phyloP scores from a whole-genome alignment of 2,329 filamentous ascomycete species.

The Venturia carpophila region DNA sequence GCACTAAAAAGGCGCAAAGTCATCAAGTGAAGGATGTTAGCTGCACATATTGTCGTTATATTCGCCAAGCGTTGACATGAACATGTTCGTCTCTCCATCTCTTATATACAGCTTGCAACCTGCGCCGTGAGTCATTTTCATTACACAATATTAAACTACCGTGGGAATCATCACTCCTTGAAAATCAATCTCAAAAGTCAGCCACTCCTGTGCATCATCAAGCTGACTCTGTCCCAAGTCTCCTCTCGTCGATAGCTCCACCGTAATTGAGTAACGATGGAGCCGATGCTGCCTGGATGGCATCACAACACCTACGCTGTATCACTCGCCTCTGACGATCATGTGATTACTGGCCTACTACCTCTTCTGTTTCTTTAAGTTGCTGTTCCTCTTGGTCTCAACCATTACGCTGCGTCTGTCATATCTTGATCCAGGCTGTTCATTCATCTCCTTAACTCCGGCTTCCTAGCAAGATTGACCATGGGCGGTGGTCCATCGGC shows the following conservation, averaged over 20 bases:
- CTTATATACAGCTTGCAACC: not conserved
- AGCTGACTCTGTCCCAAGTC: not conserved
- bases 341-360: not conserved
- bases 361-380: not conserved
- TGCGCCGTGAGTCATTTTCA: not conserved
- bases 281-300: not conserved
- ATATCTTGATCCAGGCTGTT: not conserved
- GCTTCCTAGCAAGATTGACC: constrained; percentile 81
- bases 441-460: constrained; percentile 47
- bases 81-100: not conserved
- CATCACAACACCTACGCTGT: not conserved
- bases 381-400: not conserved
- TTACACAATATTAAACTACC: not conserved
- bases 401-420: too few relatives aligned
- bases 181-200: not conserved
- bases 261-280: not conserved
- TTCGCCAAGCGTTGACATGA: not conserved
- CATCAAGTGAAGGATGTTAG: too few relatives aligned
- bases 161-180: constrained; percentile 6
- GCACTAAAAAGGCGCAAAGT: too few relatives aligned
- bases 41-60: too few relatives aligned
- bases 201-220: not conserved
- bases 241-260: not conserved
- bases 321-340: not conserved
- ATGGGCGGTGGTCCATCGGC: constrained; percentile 73